phyloP scores from a whole-genome alignment of 2,329 filamentous ascomycete genomes.

The Sclerotinia sclerotiorum region DNA sequence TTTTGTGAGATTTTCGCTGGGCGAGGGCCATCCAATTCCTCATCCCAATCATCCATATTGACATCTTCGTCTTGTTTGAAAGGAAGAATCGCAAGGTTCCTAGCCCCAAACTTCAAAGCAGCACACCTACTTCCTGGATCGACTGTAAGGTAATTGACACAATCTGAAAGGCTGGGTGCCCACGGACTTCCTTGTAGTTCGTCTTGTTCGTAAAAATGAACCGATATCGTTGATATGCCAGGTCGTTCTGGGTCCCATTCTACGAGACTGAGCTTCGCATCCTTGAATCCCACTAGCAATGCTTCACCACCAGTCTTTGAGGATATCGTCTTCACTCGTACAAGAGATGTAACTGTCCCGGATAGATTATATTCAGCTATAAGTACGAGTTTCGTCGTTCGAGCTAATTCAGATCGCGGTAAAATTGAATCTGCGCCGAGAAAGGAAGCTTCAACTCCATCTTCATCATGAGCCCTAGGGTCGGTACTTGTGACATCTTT shows the following conservation, averaged over 20 bases:
- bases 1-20: conserved; percentile 46
- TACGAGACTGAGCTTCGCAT: conserved; percentile 88
- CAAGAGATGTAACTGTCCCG: conserved; percentile 81
- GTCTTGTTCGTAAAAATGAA: conserved; percentile 97
- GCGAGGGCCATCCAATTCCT: conserved; percentile 70
- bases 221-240: conserved; percentile 82
- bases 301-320: conserved; percentile 81
- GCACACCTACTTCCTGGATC: conserved; percentile 93
- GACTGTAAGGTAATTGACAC: conserved; percentile 77
- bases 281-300: conserved; percentile 78
- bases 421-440: conserved; percentile 62
- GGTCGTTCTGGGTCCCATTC: conserved; percentile 87
- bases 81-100: conserved; percentile 89
- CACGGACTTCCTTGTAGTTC: conserved; percentile 81
- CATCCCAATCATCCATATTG: conserved; percentile 88
- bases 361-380: conserved; percentile 80
- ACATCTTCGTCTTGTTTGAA: conserved; percentile 90
- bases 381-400: conserved; percentile 76
- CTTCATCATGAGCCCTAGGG: conserved; percentile 54
- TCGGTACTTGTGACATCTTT: conserved; percentile 52
- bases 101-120: conserved; percentile 84
- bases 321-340: conserved; percentile 68
- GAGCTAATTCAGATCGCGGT: conserved; percentile 61
- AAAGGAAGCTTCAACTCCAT: conserved; percentile 65
- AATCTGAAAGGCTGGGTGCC: conserved; percentile 72